A percentile compares a stretch with the other conserved stretches of the same genome.
Conservation (phyloP, 2,329 filamentous ascomycete genomes). For the Cladosporium sphaerospermum region DNA sequence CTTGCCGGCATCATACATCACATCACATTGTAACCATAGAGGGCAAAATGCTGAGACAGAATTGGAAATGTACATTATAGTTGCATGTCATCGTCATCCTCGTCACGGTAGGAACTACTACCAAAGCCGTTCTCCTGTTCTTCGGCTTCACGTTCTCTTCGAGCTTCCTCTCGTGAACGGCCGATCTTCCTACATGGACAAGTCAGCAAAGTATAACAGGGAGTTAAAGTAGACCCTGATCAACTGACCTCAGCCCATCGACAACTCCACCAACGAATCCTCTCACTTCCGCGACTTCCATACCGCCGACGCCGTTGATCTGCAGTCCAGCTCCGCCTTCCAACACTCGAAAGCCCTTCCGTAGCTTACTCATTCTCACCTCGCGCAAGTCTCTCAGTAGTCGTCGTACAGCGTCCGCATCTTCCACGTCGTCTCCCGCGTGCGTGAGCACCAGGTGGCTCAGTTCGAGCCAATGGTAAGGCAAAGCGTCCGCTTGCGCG, state of each 20-base stretch:
- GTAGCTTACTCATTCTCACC: constrained; percentile 82
- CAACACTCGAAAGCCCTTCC: constrained; percentile 64
- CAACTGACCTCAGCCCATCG: constrained; percentile 60
- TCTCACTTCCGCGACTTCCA: constrained; percentile 85
- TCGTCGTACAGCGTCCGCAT: constrained; percentile 66
- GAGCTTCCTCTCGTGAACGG: constrained; percentile 68
- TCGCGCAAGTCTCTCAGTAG: constrained; percentile 77
- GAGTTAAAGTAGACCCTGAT: constrained; percentile 14
- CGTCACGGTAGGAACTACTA: constrained; percentile 45
- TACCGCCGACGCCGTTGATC: constrained; percentile 76
- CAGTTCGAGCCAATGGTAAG: constrained; percentile 94
- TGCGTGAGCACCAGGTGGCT: constrained; percentile 80
- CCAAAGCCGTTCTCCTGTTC: constrained; percentile 51
- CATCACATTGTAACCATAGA: constrained; percentile 4
- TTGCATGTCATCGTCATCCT: constrained; percentile 55
- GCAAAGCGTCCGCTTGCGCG: constrained; percentile 63
- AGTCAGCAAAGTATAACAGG: constrained; percentile 4
- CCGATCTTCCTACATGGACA: constrained; percentile 61
- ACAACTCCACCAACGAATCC: constrained; percentile 80
- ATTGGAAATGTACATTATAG: constrained; percentile 21
- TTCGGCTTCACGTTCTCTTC: constrained; percentile 71
- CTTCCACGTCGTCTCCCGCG: constrained; percentile 73
- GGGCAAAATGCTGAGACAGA: background rate
- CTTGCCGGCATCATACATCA: background rate
- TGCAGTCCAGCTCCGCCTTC: constrained; percentile 68